Evolutionary conservation across 1,139 yeast genomes (phyloP).

Genomic region (Candida sp.): DNA sequence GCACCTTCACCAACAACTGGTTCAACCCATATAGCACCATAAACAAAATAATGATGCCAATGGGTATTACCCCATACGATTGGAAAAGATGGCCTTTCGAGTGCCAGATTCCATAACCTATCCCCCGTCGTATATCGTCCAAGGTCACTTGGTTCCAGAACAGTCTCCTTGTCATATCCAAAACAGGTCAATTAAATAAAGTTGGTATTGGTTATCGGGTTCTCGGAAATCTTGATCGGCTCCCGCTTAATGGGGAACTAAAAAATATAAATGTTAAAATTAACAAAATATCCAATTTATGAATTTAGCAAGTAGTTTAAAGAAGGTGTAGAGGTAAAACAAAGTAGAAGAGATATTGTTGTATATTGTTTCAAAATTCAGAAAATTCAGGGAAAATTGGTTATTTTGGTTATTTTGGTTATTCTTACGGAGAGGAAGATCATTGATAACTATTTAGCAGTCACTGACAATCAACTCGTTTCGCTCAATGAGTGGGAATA

Average conservation of each 20-base stretch:
- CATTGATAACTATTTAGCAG: too few species aligned
- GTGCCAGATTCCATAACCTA: constrained; percentile 22
- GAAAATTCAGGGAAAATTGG: too few species aligned
- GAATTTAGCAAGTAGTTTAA: too few species aligned
- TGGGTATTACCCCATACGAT: constrained; percentile 33
- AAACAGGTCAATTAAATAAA: neutral
- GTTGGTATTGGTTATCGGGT: neutral
- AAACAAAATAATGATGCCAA: constrained; percentile 31
- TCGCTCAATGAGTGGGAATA: too few species aligned
- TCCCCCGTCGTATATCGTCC: constrained; percentile 8
- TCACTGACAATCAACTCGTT: too few species aligned
- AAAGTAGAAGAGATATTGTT: too few species aligned
- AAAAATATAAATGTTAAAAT: neutral
- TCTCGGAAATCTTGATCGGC: neutral
- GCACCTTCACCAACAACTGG: constrained; percentile 42
- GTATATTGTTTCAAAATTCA: too few species aligned
- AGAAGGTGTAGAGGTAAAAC: too few species aligned
- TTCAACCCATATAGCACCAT: constrained; percentile 63
- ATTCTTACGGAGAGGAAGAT: too few species aligned
- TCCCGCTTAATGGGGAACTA: neutral
- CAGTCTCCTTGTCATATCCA: neutral
- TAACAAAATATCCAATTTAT: neutral
- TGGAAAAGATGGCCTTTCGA: constrained; percentile 28
- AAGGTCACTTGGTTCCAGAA: neutral
- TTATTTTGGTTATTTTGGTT: too few species aligned